Conservation (phyloP, 2,329 filamentous ascomycete genomes). For the Fusarium armeniacum region DNA sequence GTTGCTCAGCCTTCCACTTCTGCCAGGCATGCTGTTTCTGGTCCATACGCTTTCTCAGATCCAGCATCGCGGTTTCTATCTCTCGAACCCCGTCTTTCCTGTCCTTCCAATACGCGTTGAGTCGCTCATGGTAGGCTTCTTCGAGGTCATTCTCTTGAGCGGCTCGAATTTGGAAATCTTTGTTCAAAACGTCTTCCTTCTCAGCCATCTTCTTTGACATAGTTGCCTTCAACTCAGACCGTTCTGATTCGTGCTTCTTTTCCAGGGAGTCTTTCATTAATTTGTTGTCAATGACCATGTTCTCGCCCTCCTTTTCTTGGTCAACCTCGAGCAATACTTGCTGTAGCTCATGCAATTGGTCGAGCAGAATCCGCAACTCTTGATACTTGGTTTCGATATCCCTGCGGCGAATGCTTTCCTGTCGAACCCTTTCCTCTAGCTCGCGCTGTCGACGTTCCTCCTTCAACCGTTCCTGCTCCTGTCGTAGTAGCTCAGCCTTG, state of each 20-base stretch:
- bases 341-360: conserved; percentile 60
- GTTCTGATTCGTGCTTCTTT: conserved; percentile 54
- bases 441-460: conserved; percentile 57
- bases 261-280: conserved; percentile 51
- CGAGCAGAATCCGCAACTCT: conserved; percentile 55
- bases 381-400: conserved; percentile 58
- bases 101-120: conserved; percentile 58
- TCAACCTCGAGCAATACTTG: conserved; percentile 54
- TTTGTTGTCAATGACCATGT: conserved; percentile 46
- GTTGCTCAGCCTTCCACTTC: conserved; percentile 58
- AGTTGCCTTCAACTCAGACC: conserved; percentile 48
- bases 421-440: conserved; percentile 56
- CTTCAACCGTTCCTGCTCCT: conserved; percentile 56
- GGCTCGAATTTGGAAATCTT: conserved; percentile 60
- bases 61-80: conserved; percentile 53
- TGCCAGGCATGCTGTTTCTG: conserved; percentile 58
- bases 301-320: conserved; percentile 56
- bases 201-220: conserved; percentile 52
- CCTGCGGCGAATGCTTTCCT: conserved; percentile 59
- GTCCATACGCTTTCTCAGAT: conserved; percentile 59
- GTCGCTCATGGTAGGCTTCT: conserved; percentile 58
- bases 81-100: conserved; percentile 53
- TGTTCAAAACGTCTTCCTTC: conserved; percentile 54
- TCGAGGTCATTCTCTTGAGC: conserved; percentile 61
- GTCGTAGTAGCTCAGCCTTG: conserved; percentile 57